Evolutionary conservation across 495 filamentous ascomycete genomes (phyloP).

Genomic region (Achaetomiella virescens): DNA sequence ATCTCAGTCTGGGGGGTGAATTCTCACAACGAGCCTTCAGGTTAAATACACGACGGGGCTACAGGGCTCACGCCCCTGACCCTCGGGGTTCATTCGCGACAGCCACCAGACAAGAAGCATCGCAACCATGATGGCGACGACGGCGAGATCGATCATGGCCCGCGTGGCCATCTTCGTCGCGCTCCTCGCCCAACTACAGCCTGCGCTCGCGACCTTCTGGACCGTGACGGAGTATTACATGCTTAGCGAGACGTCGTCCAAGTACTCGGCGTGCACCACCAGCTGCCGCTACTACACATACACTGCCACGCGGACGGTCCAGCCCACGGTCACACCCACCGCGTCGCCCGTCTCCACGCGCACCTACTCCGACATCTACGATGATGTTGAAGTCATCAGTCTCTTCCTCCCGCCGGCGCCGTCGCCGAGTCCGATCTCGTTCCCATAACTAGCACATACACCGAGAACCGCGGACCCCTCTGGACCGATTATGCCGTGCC

Average conservation of each 20-base stretch:
- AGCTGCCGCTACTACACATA: slow-evolving; percentile 9
- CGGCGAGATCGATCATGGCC: neutral
- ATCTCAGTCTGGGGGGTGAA: no score
- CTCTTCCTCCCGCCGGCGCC: slow-evolving; percentile 30
- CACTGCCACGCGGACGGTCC: slow-evolving; percentile 6
- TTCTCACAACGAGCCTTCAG: no score
- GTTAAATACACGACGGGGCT: neutral
- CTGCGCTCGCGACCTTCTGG: slow-evolving; percentile 1
- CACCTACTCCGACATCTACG: slow-evolving; percentile 21
- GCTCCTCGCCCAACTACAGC: slow-evolving; percentile 2
- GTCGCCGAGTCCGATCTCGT: slow-evolving; percentile 14
- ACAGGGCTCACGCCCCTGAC: neutral
- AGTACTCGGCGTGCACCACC: neutral
- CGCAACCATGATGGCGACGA: neutral
- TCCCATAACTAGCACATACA: slow-evolving; percentile 11
- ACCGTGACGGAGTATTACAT: slow-evolving; percentile 6
- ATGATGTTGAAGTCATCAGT: slow-evolving; percentile 30
- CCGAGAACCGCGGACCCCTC: neutral
- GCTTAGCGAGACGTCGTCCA: neutral
- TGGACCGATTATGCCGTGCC: slow-evolving; percentile 32
- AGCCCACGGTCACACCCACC: slow-evolving; percentile 26
- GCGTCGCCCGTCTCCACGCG: slow-evolving; percentile 29
- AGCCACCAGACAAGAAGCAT: neutral
- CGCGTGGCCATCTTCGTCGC: neutral
- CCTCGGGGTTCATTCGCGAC: neutral